A percentile compares a stretch with the other conserved stretches of the same genome.
phyloP scores from a whole-genome alignment of 768 basidiomycete genomes.

The Floccularia luteovirens region DNA sequence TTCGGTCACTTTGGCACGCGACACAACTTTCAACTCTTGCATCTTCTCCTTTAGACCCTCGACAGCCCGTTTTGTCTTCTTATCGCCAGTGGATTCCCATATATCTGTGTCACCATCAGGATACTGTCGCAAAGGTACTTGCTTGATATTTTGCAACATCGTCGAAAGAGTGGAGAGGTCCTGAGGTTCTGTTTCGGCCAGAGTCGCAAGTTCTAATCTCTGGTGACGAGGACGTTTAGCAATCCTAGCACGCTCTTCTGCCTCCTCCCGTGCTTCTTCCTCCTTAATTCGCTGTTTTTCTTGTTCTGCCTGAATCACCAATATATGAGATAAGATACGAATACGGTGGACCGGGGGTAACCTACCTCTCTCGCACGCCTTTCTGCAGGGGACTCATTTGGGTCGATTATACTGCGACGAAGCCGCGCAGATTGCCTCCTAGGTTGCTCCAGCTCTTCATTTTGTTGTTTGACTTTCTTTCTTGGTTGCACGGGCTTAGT shows the following conservation, averaged over 20 bases:
- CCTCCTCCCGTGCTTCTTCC: constrained; percentile 53
- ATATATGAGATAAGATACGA: background rate
- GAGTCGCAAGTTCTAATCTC: constrained; percentile 50
- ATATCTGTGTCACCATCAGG: constrained; percentile 40
- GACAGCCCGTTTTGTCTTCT: constrained; percentile 40
- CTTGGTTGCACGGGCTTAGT: constrained; percentile 54
- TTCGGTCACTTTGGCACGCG: constrained; percentile 75
- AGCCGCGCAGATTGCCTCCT: constrained; percentile 64
- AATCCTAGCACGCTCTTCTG: constrained; percentile 52
- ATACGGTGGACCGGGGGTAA: constrained; percentile 5
- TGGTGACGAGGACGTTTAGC: constrained; percentile 66
- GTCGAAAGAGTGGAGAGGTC: constrained; percentile 39
- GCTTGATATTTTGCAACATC: constrained; percentile 32
- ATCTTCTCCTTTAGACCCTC: constrained; percentile 48
- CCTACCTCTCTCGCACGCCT: constrained; percentile 61
- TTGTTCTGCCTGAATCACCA: constrained; percentile 33
- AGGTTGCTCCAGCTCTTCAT: constrained; percentile 34
- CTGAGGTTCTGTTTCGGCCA: constrained; percentile 40
- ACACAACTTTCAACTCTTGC: constrained; percentile 51
- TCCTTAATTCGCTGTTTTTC: constrained; percentile 42
- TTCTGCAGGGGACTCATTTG: constrained; percentile 58
- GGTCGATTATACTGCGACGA: constrained; percentile 36
- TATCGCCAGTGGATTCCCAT: constrained; percentile 40
- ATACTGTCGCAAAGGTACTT: constrained; percentile 27
- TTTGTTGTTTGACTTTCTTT: constrained; percentile 36